Conservation (phyloP, 805 yeast species). For the Metschnikowia anglica region DNA sequence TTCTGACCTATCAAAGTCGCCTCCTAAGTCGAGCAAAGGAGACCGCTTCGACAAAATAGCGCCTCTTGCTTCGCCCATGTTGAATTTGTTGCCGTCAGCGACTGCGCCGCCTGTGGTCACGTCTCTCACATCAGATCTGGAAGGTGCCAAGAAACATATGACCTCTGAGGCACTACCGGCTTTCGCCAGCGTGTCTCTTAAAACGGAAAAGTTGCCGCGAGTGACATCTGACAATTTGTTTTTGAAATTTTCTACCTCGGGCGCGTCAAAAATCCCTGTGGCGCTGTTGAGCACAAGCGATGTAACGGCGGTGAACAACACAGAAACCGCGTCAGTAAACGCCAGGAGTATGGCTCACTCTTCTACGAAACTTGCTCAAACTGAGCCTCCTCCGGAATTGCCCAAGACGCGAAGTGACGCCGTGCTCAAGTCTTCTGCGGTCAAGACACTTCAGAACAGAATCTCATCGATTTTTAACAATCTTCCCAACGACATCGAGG, state of each 20-base stretch:
- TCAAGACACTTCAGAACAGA: slow-evolving; percentile 28
- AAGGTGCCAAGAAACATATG: background rate
- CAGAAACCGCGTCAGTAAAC: slow-evolving; percentile 30
- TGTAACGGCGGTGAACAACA: slow-evolving; percentile 29
- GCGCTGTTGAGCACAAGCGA: slow-evolving; percentile 25
- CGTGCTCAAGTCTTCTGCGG: slow-evolving; percentile 9
- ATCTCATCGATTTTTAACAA: slow-evolving; percentile 44
- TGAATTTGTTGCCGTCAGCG: background rate
- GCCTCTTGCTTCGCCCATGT: background rate
- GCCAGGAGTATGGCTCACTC: background rate
- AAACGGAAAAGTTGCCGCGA: slow-evolving; percentile 18
- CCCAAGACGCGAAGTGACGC: slow-evolving; percentile 6
- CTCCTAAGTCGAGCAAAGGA: background rate
- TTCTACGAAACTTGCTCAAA: slow-evolving; percentile 3
- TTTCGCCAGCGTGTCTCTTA: background rate
- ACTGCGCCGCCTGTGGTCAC: slow-evolving; percentile 6
- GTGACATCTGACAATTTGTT: slow-evolving; percentile 39
- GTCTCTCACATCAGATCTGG: background rate
- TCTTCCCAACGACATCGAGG: slow-evolving; percentile 47
- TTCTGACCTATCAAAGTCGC: background rate
- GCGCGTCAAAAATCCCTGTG: slow-evolving; percentile 22
- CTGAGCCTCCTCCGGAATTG: background rate
- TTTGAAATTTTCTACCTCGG: slow-evolving; percentile 30
- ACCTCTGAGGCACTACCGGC: background rate
- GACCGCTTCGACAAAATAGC: background rate